Base-by-base conservation (phyloP, 305 asterid genomes). In the Fraxinus greggii region DNA sequence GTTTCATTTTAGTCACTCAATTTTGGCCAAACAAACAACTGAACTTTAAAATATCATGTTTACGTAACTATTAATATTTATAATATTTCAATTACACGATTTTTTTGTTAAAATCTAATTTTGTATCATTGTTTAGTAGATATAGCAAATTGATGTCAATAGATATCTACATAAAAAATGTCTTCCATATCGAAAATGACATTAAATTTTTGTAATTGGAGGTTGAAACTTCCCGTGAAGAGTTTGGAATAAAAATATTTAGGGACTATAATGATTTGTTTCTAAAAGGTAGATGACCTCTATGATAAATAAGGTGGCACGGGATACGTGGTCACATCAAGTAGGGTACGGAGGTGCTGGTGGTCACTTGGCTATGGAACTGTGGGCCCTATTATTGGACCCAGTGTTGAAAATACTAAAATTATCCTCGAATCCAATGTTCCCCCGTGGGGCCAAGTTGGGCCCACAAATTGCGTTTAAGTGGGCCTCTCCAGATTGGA, bases 341-440 rank as follows among this genome's bases (percentile, higher is more conserved):
- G 56, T 26, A 10, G 35, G 45, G 48, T n/a, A 15, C 26, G 73
- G 85, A 36, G 78, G 80, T 4, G 77, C 63, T 13, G 48, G 28
- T 76, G 87, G 80, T 83, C 75, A 7, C 85, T 78, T 17, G 0
- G 38, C 12, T 84, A 83, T 15, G 6, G 31, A 72, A 4, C 2
- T 48, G 32, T 45, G 87, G 86, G 83, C 73, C 88, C 80, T 0
- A 33, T 12, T 1, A 32, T 78, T 70, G 78, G 67, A 15, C 76
- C 69, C 42, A 9, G 10, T 79, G 70, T 56, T 72, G 42, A 69
- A 69, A 69, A 69, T 69, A 69, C 56, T 7, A 4, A 28, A 26
- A 26, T 42, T 75, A 76, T 29, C 77, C 83, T 85, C 81, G 83
- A 67, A 56, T 67, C 85, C 84, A 65, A 81, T 78, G 88, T 81